A percentile compares a stretch with the other conserved stretches of the same genome.
phyloP scores from a whole-genome alignment of 495 filamentous ascomycete species.

The Collariella sp. region DNA sequence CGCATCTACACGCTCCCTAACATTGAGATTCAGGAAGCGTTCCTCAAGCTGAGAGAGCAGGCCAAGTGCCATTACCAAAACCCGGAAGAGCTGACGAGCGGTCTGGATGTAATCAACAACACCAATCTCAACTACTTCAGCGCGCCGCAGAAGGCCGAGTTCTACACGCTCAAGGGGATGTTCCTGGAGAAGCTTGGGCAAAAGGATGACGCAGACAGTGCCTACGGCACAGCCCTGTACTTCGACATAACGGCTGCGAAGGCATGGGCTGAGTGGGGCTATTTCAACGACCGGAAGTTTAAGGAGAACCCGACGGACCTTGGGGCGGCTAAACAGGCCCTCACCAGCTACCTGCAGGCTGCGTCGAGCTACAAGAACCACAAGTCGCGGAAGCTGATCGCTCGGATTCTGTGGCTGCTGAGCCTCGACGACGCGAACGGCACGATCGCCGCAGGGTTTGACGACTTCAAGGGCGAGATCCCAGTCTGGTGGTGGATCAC shows the following conservation, averaged over 20 bases:
- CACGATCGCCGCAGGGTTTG: slow-evolving; percentile 69
- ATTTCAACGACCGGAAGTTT: slow-evolving; percentile 92
- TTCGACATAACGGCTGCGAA: slow-evolving; percentile 93
- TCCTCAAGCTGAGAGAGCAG: slow-evolving; percentile 93
- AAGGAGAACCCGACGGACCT: slow-evolving; percentile 77
- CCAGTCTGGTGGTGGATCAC: slow-evolving; percentile 99
- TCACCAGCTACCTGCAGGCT: slow-evolving; percentile 94
- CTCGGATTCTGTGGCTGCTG: slow-evolving; percentile 90
- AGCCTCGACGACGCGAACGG: slow-evolving; percentile 86
- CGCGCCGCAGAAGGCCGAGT: slow-evolving; percentile 91
- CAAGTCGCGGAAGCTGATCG: slow-evolving; percentile 92
- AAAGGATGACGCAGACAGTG: slow-evolving; percentile 81
- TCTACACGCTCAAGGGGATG: slow-evolving; percentile 99
- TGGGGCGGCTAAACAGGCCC: slow-evolving; percentile 73
- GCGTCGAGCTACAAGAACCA: slow-evolving; percentile 92
- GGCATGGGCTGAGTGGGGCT: slow-evolving; percentile 98
- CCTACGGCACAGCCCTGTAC: slow-evolving; percentile 88
- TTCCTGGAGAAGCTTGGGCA: slow-evolving; percentile 89
- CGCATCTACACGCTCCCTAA: slow-evolving; percentile 98
- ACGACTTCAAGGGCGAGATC: slow-evolving; percentile 90
- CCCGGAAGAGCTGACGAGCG: slow-evolving; percentile 76
- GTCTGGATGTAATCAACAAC: slow-evolving; percentile 97
- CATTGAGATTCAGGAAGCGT: slow-evolving; percentile 98
- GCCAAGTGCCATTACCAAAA: slow-evolving; percentile 99
- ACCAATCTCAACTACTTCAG: slow-evolving; percentile 99